Evolutionary conservation across 1,139 yeast genomes (phyloP).

Genomic region (Kluyveromyces marxianus): DNA sequence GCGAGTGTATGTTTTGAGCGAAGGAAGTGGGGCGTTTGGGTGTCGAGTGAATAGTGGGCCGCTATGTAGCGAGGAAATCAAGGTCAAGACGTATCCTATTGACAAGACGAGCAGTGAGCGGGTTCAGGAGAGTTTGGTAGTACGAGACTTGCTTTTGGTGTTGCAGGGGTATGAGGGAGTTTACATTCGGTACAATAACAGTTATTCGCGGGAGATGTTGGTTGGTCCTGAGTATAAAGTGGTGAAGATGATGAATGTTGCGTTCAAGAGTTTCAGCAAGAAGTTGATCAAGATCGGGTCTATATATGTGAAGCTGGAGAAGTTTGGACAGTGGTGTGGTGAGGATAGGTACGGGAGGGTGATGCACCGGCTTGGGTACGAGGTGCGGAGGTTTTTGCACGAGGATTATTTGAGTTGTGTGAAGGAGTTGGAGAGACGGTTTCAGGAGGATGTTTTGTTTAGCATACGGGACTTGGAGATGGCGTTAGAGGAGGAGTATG

Average conservation of each 20-base stretch:
- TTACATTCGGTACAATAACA: slow-evolving; percentile 61
- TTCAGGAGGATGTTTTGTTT: slow-evolving; percentile 38
- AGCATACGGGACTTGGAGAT: slow-evolving; percentile 46
- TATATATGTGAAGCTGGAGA: slow-evolving; percentile 45
- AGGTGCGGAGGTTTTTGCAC: slow-evolving; percentile 44
- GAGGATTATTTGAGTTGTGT: slow-evolving; percentile 39
- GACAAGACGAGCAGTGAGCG: slow-evolving; percentile 38
- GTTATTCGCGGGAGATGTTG: slow-evolving; percentile 40
- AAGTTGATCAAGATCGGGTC: slow-evolving; percentile 57
- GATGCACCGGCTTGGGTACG: slow-evolving; percentile 63
- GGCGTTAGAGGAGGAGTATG: slow-evolving; percentile 19
- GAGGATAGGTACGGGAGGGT: slow-evolving; percentile 59
- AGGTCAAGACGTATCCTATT: slow-evolving; percentile 39
- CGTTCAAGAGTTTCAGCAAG: slow-evolving; percentile 66
- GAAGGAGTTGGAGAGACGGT: slow-evolving; percentile 48
- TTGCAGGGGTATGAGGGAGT: slow-evolving; percentile 75
- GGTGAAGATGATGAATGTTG: slow-evolving; percentile 64
- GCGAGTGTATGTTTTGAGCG: not conserved
- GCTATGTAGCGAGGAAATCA: slow-evolving; percentile 16
- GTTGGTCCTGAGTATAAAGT: slow-evolving; percentile 59
- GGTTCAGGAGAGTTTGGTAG: slow-evolving; percentile 64
- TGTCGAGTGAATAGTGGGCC: slow-evolving; percentile 4
- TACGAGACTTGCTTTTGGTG: slow-evolving; percentile 62
- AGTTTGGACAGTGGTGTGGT: slow-evolving; percentile 52
- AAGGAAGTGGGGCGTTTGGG: not conserved